These are phyloP conservation scores for Solanum sparsipilum DNA, from an alignment of 257 asterid species.

Conservation along the genomic window DNA sequence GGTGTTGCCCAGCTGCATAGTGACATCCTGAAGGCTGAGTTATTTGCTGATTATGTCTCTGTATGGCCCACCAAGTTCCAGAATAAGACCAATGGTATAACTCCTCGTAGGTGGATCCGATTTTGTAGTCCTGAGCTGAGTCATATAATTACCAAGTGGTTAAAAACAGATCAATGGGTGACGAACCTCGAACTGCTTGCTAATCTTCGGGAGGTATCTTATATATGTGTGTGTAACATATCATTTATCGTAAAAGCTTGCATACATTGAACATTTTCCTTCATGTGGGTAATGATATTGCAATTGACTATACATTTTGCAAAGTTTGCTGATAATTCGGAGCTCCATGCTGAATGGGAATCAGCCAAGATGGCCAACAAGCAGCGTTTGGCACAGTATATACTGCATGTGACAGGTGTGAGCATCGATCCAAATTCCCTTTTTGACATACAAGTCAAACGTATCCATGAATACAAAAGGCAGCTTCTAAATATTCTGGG, in stretches of 20 bases:
- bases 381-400: conserved; percentile 66
- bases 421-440: conserved; percentile 77
- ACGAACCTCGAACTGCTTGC: conserved; percentile 71
- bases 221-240: neutral
- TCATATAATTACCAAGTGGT: conserved; percentile 91
- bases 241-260: neutral
- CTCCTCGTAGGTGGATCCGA: conserved; percentile 96
- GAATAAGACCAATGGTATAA: conserved; percentile 95
- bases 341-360: conserved; percentile 79
- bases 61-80: conserved; percentile 94
- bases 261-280: neutral
- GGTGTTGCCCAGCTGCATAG: conserved; percentile 99
- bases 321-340: conserved; percentile 78
- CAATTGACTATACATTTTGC: conserved; percentile 1
- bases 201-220: conserved; percentile 76
- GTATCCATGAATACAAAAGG: conserved; percentile 97
- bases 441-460: conserved; percentile 97
- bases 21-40: conserved; percentile 76
- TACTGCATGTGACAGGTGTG: conserved; percentile 67
- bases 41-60: conserved; percentile 88
- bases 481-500: conserved; percentile 91
- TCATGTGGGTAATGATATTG: neutral
- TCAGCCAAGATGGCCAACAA: conserved; percentile 92
- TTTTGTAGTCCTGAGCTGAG: conserved; percentile 96
- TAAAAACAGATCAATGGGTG: conserved; percentile 93